A percentile compares a stretch with the other conserved stretches of the same genome.
Evolutionary conservation across 345 rosid genomes (phyloP).

Genomic region (Ceriops tagal): DNA sequence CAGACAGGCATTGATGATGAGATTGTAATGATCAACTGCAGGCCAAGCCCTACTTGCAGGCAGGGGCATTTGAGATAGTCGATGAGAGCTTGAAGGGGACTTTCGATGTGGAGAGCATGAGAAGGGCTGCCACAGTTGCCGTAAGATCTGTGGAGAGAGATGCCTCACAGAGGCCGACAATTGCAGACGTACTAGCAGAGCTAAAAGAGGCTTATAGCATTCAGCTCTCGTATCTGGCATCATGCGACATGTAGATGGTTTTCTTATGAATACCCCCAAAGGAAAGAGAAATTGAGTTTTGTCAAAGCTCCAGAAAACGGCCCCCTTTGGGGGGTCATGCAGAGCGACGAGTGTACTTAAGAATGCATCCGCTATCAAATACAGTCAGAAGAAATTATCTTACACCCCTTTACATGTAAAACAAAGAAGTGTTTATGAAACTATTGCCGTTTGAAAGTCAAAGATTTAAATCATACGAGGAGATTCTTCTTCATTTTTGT

Average conservation of each 20-base stretch:
- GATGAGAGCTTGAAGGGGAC: slow-evolving; percentile 60
- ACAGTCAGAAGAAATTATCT: neutral
- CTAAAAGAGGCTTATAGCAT: slow-evolving; percentile 73
- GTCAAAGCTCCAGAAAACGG: neutral
- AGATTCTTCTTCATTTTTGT: too few relatives aligned
- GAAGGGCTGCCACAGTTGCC: slow-evolving; percentile 52
- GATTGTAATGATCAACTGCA: slow-evolving; percentile 28
- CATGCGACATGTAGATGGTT: slow-evolving; percentile 44
- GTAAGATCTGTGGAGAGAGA: slow-evolving; percentile 74
- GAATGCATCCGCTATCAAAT: slow-evolving; percentile 1
- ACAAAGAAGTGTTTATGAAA: too few relatives aligned
- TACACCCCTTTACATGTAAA: too few relatives aligned
- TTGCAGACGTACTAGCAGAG: slow-evolving; percentile 55
- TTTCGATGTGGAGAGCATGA: slow-evolving; percentile 72
- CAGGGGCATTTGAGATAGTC: slow-evolving; percentile 77
- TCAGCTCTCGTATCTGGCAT: slow-evolving; percentile 72
- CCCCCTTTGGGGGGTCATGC: too few relatives aligned
- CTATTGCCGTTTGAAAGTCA: too few relatives aligned
- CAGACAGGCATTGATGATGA: neutral
- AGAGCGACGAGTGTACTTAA: neutral
- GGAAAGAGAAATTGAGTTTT: neutral
- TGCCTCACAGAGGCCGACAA: slow-evolving; percentile 63
- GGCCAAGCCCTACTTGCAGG: slow-evolving; percentile 92
- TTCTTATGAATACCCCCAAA: neutral
- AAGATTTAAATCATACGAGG: too few relatives aligned